phyloP scores from a whole-genome alignment of 352 stramenopile genomes.

The Phytophthora citrophthora region DNA sequence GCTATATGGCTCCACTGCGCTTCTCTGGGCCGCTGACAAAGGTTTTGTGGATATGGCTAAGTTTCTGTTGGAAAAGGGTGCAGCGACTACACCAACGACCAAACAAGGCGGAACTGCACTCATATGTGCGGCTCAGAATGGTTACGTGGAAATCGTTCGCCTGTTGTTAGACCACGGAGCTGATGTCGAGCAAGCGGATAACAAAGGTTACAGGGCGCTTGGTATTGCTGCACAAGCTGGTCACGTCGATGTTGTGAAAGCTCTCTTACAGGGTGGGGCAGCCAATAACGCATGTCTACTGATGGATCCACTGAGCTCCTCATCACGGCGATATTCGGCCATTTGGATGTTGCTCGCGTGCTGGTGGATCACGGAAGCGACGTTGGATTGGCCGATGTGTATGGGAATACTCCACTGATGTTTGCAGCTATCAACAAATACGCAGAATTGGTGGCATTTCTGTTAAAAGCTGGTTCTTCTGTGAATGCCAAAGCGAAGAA shows the following conservation, averaged over 20 bases:
- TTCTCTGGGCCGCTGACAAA: background rate
- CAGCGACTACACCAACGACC: background rate
- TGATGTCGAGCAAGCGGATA: background rate
- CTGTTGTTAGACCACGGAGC: slow-evolving; percentile 1
- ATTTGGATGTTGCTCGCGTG: background rate
- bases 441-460: background rate
- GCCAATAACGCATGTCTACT: background rate
- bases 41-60: background rate
- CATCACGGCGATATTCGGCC: slow-evolving; percentile 5
- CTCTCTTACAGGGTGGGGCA: background rate
- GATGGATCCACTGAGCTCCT: slow-evolving; percentile 12
- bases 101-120: background rate
- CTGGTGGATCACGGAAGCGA: slow-evolving; percentile 8
- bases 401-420: slow-evolving; percentile 14
- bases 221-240: slow-evolving; percentile 7
- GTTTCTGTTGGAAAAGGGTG: slow-evolving; percentile 1
- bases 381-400: slow-evolving; percentile 1
- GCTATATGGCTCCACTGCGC: background rate
- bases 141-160: background rate
- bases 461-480: slow-evolving; percentile 6
- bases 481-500: background rate
- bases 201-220: background rate
- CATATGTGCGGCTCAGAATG: background rate
- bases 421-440: slow-evolving; percentile 1
- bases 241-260: background rate